These are phyloP conservation scores for Pachysolen tannophilus DNA, from an alignment of 805 yeast species.

Conservation along the genomic window DNA sequence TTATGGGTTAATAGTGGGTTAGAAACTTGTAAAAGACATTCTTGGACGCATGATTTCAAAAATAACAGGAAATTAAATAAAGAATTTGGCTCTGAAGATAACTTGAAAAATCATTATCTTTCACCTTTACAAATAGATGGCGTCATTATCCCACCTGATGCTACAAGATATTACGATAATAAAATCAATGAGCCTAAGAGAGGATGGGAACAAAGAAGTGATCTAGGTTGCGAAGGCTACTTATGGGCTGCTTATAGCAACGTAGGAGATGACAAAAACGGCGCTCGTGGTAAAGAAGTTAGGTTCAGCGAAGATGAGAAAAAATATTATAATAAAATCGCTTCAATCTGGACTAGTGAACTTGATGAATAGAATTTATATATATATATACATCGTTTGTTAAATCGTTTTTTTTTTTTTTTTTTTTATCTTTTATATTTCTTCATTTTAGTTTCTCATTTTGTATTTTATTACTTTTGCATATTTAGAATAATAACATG, in stretches of 20 bases:
- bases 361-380: slow-evolving; percentile 2
- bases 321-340: slow-evolving; percentile 5
- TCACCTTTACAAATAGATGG: slow-evolving; percentile 30
- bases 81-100: slow-evolving; percentile 12
- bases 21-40: slow-evolving; percentile 43
- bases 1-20: slow-evolving; percentile 74
- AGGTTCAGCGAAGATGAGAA: slow-evolving; percentile 5
- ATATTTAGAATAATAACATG: too few relatives aligned
- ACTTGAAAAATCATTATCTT: slow-evolving; percentile 26
- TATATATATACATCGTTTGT: too few relatives aligned
- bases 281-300: slow-evolving; percentile 4
- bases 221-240: slow-evolving; percentile 45
- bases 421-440: too few relatives aligned
- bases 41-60: slow-evolving; percentile 29
- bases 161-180: slow-evolving; percentile 28
- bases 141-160: slow-evolving; percentile 44
- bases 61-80: slow-evolving; percentile 20
- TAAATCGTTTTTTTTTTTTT: too few relatives aligned
- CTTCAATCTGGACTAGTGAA: slow-evolving; percentile 6
- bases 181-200: slow-evolving; percentile 38
- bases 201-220: slow-evolving; percentile 42
- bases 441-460: too few relatives aligned
- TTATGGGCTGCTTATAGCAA: slow-evolving; percentile 56
- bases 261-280: slow-evolving; percentile 37
- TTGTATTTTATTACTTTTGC: too few relatives aligned